A percentile compares a stretch with the other conserved stretches of the same genome.
Evolutionary conservation across 1,139 yeast species (phyloP).

Genomic region (Suhomyces bolitotheri): DNA sequence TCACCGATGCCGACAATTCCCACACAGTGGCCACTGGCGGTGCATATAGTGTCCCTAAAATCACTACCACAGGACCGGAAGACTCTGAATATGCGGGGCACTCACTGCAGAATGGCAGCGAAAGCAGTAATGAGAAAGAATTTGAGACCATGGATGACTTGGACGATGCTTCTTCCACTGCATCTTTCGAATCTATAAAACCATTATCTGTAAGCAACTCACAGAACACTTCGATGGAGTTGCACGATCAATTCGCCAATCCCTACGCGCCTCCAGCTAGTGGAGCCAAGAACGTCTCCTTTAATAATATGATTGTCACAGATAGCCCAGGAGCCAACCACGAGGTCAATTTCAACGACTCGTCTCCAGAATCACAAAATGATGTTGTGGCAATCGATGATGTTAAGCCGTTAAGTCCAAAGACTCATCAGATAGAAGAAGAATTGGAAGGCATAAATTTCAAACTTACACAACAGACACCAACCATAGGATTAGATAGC

Average conservation of each 20-base stretch:
- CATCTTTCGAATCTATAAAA: slow-evolving; percentile 25
- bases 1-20: slow-evolving; percentile 14
- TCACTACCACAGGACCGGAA: slow-evolving; percentile 7
- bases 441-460: slow-evolving; percentile 33
- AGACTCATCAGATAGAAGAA: slow-evolving; percentile 32
- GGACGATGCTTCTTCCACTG: slow-evolving; percentile 17
- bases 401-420: slow-evolving; percentile 34
- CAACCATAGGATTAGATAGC: background rate
- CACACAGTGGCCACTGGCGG: slow-evolving; percentile 2
- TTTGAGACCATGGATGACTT: slow-evolving; percentile 9
- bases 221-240: slow-evolving; percentile 2
- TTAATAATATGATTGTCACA: slow-evolving; percentile 5
- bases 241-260: background rate
- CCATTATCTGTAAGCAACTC: slow-evolving; percentile 31
- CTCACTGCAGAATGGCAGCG: slow-evolving; percentile 5
- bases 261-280: background rate
- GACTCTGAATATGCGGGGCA: too few relatives aligned
- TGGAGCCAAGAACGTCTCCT: slow-evolving; percentile 7
- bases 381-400: slow-evolving; percentile 9
- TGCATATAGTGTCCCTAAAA: slow-evolving; percentile 4
- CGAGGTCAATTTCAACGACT: slow-evolving; percentile 11
- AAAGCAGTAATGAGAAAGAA: slow-evolving; percentile 16
- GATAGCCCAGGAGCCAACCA: slow-evolving; percentile 7
- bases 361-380: slow-evolving; percentile 9
- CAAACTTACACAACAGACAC: slow-evolving; percentile 11